Evolutionary conservation across 495 filamentous ascomycete species (phyloP).

Genomic region (Hypoxylon crocopeplum): DNA sequence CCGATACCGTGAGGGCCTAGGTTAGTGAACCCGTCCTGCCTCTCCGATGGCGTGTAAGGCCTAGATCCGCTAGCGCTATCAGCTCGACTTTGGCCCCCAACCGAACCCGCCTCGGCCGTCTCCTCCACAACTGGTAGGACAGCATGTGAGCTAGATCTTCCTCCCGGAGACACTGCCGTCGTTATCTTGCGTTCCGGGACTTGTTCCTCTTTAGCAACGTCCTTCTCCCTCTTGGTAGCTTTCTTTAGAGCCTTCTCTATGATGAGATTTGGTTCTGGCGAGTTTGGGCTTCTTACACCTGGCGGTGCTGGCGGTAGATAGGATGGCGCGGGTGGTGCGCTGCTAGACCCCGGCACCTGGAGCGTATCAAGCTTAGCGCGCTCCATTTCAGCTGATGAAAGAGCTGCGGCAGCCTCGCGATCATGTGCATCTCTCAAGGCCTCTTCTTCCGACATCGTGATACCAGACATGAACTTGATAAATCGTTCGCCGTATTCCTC

Average conservation of each 20-base stretch:
- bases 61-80: conserved; percentile 54
- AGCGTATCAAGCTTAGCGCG: conserved; percentile 20
- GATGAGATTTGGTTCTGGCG: conserved; percentile 45
- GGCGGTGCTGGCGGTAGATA: conserved; percentile 54
- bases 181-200: conserved; percentile 54
- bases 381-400: conserved; percentile 47
- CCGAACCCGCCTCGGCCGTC: conserved; percentile 79
- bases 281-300: conserved; percentile 52
- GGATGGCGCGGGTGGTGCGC: conserved; percentile 50
- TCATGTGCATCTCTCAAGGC: conserved; percentile 68
- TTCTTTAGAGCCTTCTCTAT: conserved; percentile 45
- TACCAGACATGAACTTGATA: conserved; percentile 85
- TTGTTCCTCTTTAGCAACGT: conserved; percentile 58
- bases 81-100: conserved; percentile 57
- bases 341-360: conserved; percentile 12
- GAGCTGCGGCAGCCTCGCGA: conserved; percentile 50
- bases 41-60: conserved; percentile 51
- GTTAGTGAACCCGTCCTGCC: conserved; percentile 52
- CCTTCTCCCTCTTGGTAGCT: conserved; percentile 41
- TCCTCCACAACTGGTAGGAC: conserved; percentile 93
- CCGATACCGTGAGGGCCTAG: conserved; percentile 47
- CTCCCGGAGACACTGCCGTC: conserved; percentile 53
- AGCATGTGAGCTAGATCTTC: conserved; percentile 60
- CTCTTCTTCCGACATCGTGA: conserved; percentile 88
- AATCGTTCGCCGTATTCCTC: conserved; percentile 94